Conservation (phyloP, 805 yeast species). For the Candida xyloterini region DNA sequence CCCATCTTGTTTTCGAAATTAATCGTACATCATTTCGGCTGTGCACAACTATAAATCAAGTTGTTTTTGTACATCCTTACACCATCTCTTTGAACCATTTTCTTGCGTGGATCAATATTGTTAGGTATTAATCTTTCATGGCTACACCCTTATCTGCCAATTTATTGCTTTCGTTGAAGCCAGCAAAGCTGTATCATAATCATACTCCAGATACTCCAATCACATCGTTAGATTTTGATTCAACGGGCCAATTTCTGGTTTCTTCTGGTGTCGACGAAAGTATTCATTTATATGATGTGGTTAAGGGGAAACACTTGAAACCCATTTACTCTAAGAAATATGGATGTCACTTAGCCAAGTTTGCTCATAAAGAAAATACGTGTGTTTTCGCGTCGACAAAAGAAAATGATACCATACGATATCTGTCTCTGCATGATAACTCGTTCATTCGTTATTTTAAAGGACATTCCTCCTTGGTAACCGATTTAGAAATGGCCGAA, state of each 20-base stretch:
- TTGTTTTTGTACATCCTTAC: no score
- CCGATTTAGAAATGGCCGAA: slow-evolving; percentile 70
- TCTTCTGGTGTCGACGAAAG: slow-evolving; percentile 79
- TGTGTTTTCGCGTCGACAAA: slow-evolving; percentile 77
- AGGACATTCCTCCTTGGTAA: slow-evolving; percentile 82
- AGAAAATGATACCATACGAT: slow-evolving; percentile 71
- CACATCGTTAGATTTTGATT: slow-evolving; percentile 76
- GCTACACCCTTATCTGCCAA: slow-evolving; percentile 7
- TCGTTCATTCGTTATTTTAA: slow-evolving; percentile 79
- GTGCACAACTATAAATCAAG: neutral
- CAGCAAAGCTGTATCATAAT: slow-evolving; percentile 40
- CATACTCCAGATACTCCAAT: slow-evolving; percentile 50
- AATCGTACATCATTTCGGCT: neutral
- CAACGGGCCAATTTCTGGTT: slow-evolving; percentile 72
- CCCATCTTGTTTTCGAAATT: slow-evolving; percentile 6
- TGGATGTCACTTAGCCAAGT: slow-evolving; percentile 84
- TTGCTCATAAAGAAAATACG: slow-evolving; percentile 68
- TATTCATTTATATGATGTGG: slow-evolving; percentile 76
- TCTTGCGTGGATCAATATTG: neutral
- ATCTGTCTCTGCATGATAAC: slow-evolving; percentile 72
- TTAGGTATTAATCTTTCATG: slow-evolving; percentile 1
- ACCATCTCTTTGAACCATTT: neutral
- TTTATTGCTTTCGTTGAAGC: slow-evolving; percentile 20
- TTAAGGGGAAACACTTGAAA: slow-evolving; percentile 63
- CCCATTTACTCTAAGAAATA: slow-evolving; percentile 83